A percentile compares a stretch with the other conserved stretches of the same genome.
phyloP scores from a whole-genome alignment of 2,329 filamentous ascomycete species.

The Tothia fuscella region DNA sequence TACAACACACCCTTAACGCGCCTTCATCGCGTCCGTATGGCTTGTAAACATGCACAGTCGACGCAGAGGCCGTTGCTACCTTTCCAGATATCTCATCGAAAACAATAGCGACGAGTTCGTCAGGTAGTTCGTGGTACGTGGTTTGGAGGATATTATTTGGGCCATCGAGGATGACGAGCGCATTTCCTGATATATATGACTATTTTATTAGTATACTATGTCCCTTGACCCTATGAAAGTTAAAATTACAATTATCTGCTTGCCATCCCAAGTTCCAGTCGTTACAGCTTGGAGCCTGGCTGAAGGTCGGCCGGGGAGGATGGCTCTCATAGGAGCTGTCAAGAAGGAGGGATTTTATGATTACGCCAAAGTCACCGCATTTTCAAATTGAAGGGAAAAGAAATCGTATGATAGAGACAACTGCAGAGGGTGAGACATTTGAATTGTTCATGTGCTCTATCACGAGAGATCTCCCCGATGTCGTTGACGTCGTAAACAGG shows the following conservation, averaged over 20 bases:
- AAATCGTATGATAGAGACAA: no score
- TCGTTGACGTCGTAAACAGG: no score
- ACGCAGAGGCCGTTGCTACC: constrained; percentile 62
- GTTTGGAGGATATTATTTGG: constrained; percentile 72
- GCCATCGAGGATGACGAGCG: constrained; percentile 69
- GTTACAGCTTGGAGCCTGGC: constrained; percentile 66
- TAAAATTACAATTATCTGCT: constrained; percentile 56
- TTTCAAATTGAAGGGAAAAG: no score
- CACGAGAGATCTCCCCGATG: no score
- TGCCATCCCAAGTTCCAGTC: constrained; percentile 59
- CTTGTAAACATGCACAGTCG: constrained; percentile 62
- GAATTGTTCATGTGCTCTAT: no score
- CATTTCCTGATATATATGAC: constrained; percentile 84
- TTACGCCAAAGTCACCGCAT: no score
- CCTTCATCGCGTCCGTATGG: constrained; percentile 61
- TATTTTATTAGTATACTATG: constrained; percentile 25
- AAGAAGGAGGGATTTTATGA: background rate
- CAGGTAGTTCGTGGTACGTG: constrained; percentile 68
- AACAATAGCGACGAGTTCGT: constrained; percentile 60
- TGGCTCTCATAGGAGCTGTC: constrained; percentile 49
- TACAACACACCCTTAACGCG: constrained; percentile 52
- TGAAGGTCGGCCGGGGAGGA: constrained; percentile 69
- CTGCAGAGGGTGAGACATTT: no score
- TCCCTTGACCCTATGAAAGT: constrained; percentile 11
- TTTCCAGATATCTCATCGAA: constrained; percentile 76